These are phyloP conservation scores for Phycomyces nitens DNA, from an alignment of 192 early-diverging fungal genomes.

Conservation along the genomic window DNA sequence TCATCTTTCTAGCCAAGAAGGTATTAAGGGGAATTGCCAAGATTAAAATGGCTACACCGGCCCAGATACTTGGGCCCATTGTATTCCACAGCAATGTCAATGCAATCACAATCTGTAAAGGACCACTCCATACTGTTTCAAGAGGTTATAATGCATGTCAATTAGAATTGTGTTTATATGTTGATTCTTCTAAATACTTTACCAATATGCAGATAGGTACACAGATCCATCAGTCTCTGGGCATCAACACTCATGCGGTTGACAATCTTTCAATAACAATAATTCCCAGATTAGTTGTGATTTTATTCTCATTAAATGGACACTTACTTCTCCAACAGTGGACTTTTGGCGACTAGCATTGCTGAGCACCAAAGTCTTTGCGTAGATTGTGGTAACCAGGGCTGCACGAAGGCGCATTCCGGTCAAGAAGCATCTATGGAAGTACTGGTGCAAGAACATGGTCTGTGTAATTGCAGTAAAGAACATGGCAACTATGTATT, in stretches of 20 bases:
- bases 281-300: neutral
- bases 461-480: conserved; percentile 70
- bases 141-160: conserved; percentile 52
- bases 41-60: conserved; percentile 81
- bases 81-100: conserved; percentile 37
- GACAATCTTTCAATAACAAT: conserved; percentile 36
- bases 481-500: conserved; percentile 60
- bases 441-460: conserved; percentile 81
- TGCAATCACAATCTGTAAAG: conserved; percentile 20
- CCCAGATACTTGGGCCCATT: conserved; percentile 78
- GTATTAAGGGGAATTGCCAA: conserved; percentile 78
- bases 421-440: conserved; percentile 71
- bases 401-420: conserved; percentile 71
- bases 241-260: conserved; percentile 68
- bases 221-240: conserved; percentile 58
- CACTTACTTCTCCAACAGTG: conserved; percentile 77
- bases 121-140: conserved; percentile 23
- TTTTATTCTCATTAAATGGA: conserved; percentile 17
- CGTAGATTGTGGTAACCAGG: conserved; percentile 76
- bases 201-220: conserved; percentile 66
- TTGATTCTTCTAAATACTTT: neutral
- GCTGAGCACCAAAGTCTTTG: conserved; percentile 75
- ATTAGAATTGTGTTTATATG: conserved; percentile 36
- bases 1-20: conserved; percentile 58
- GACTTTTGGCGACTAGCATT: conserved; percentile 74